These are phyloP conservation scores for Abrus pulchellus DNA, from an alignment of 306 rosid genomes.

Conservation along the genomic window DNA sequence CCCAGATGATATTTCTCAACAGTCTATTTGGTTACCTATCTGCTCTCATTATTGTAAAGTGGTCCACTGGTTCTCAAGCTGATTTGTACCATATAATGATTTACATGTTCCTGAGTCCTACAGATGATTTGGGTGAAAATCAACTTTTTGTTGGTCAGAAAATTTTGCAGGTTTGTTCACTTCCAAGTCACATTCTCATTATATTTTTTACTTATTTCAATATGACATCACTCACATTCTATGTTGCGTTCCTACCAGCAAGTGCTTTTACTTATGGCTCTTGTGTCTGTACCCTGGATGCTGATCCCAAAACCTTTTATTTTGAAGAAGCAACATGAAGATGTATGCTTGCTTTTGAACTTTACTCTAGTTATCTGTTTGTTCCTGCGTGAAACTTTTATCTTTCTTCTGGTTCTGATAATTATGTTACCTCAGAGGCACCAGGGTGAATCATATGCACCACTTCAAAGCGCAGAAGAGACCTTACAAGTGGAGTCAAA, in stretches of 20 bases:
- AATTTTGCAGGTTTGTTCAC: constrained; percentile 71
- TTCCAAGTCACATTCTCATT: background rate
- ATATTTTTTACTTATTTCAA: background rate
- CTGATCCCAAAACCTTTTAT: constrained; percentile 95
- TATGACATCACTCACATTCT: constrained; percentile 24
- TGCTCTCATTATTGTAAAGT: constrained; percentile 81
- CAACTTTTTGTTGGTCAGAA: constrained; percentile 95
- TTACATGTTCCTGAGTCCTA: constrained; percentile 96
- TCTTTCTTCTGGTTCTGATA: constrained; percentile 47
- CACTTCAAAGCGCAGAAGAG: constrained; percentile 76
- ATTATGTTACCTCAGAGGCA: constrained; percentile 72
- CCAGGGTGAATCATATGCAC: constrained; percentile 74
- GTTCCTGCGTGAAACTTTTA: constrained; percentile 5
- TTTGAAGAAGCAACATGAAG: constrained; percentile 88
- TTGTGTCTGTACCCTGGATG: constrained; percentile 98
- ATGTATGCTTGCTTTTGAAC: constrained; percentile 56
- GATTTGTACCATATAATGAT: constrained; percentile 96
- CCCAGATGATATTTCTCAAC: constrained; percentile 93
- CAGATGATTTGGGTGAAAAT: constrained; percentile 91
- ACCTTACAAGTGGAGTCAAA: constrained; percentile 76
- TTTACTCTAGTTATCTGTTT: background rate
- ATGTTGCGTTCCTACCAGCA: constrained; percentile 61
- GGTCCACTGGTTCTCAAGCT: constrained; percentile 95
- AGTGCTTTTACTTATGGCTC: constrained; percentile 76
- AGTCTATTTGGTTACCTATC: constrained; percentile 92